Evolutionary conservation across 805 yeast species (phyloP).

Genomic region (Wickerhamia fluorescens): DNA sequence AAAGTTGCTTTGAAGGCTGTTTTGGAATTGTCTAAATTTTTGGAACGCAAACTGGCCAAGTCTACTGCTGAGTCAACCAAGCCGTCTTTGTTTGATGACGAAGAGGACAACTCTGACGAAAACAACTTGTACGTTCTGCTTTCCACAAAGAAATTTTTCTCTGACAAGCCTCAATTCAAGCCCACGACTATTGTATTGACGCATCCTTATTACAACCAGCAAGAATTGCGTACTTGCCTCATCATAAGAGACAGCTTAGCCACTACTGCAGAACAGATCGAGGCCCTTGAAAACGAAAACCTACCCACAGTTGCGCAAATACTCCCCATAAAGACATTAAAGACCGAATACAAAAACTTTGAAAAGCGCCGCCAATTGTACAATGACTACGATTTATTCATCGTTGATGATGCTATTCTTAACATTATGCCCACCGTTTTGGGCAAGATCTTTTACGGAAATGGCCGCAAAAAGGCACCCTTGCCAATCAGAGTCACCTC

Average conservation of each 20-base stretch:
- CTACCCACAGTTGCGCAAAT: constrained; percentile 47
- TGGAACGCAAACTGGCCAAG: constrained; percentile 21
- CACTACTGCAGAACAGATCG: constrained; percentile 37
- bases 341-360: constrained; percentile 79
- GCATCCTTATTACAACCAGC: constrained; percentile 37
- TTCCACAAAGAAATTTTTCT: constrained; percentile 57
- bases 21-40: constrained; percentile 58
- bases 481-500: constrained; percentile 48
- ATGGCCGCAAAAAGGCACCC: constrained; percentile 51
- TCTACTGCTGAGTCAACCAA: constrained; percentile 11
- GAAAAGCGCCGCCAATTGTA: constrained; percentile 78
- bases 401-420: constrained; percentile 78
- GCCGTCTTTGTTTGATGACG: constrained; percentile 44
- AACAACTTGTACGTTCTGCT: constrained; percentile 53
- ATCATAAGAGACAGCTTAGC: constrained; percentile 58
- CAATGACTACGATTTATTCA: constrained; percentile 62
- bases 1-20: constrained; percentile 41
- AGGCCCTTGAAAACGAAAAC: constrained; percentile 38
- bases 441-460: constrained; percentile 68
- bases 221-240: constrained; percentile 48
- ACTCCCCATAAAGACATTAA: constrained; percentile 66
- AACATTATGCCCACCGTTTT: constrained; percentile 75
- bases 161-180: constrained; percentile 52
- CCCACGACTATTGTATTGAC: constrained; percentile 42
- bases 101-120: constrained; percentile 44